phyloP scores from a whole-genome alignment of 371 early-diverging fungal genomes.

The Circinella umbellata region DNA sequence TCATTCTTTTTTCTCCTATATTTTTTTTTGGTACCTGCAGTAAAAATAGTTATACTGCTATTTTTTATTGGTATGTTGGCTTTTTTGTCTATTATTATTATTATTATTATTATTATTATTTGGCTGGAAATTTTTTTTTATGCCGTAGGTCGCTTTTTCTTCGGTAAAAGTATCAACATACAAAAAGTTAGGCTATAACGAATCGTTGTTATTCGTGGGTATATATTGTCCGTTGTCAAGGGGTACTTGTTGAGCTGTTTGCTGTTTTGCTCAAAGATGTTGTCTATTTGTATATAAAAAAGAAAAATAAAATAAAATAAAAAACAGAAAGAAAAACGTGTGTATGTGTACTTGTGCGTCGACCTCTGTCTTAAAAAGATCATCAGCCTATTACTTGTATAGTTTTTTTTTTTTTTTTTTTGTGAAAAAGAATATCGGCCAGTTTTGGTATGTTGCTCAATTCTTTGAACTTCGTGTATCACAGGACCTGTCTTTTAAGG shows the following conservation, averaged over 20 bases:
- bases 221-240: too few species aligned
- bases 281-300: too few species aligned
- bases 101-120: not conserved
- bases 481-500: slow-evolving; percentile 1
- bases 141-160: too few species aligned
- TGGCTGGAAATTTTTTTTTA: not conserved
- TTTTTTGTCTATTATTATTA: too few species aligned
- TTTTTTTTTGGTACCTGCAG: slow-evolving; percentile 1
- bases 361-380: not conserved
- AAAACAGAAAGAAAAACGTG: not conserved
- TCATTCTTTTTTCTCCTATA: too few species aligned
- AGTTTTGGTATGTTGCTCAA: slow-evolving; percentile 6
- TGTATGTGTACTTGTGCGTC: not conserved
- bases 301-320: not conserved
- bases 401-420: not conserved
- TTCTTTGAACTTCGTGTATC: slow-evolving; percentile 7
- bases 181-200: too few species aligned
- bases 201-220: too few species aligned
- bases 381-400: not conserved
- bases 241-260: too few species aligned
- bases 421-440: not conserved
- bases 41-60: not conserved
- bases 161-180: too few species aligned
- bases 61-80: too few species aligned
- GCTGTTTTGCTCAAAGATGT: too few species aligned